These are phyloP conservation scores for Aspergillus oerlinghausenensis DNA, from an alignment of 2,329 filamentous ascomycete genomes.

Conservation along the genomic window DNA sequence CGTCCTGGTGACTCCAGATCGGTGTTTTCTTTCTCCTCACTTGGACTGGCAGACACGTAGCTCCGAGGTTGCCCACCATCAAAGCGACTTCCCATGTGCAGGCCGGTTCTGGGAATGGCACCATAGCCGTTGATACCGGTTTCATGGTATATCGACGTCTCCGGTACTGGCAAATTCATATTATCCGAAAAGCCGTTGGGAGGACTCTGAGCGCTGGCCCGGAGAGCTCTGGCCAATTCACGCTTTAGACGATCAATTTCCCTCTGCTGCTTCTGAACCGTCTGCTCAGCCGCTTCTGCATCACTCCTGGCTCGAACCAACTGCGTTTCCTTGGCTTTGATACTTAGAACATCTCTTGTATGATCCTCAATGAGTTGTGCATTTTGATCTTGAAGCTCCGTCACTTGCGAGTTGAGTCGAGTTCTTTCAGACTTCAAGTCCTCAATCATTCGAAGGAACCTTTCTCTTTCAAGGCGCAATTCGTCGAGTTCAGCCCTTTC, in stretches of 20 bases:
- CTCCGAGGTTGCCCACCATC: slow-evolving; percentile 39
- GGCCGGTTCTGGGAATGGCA: slow-evolving; percentile 26
- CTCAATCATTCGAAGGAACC: slow-evolving; percentile 68
- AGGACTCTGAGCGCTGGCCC: slow-evolving; percentile 37
- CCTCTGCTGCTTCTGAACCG: slow-evolving; percentile 74
- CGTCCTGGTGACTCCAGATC: slow-evolving; percentile 36
- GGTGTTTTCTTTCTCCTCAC: slow-evolving; percentile 69
- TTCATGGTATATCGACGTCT: slow-evolving; percentile 45
- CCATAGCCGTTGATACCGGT: slow-evolving; percentile 25
- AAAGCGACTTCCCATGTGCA: slow-evolving; percentile 37
- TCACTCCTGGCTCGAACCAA: slow-evolving; percentile 87
- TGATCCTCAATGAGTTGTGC: slow-evolving; percentile 96
- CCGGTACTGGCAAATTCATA: slow-evolving; percentile 48
- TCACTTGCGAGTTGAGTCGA: slow-evolving; percentile 78
- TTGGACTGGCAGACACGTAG: slow-evolving; percentile 52
- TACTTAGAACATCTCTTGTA: slow-evolving; percentile 87
- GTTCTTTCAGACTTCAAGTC: slow-evolving; percentile 77
- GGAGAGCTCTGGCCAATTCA: slow-evolving; percentile 57
- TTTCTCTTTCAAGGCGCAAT: slow-evolving; percentile 76
- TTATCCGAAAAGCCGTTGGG: slow-evolving; percentile 45
- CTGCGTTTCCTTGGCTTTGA: slow-evolving; percentile 98
- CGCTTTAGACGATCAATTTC: slow-evolving; percentile 93
- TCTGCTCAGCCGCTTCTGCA: slow-evolving; percentile 80
- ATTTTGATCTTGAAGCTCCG: slow-evolving; percentile 95
- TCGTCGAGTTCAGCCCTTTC: slow-evolving; percentile 92